phyloP scores from a whole-genome alignment of 2,329 filamentous ascomycete genomes.

The Pseudonectria buxi region DNA sequence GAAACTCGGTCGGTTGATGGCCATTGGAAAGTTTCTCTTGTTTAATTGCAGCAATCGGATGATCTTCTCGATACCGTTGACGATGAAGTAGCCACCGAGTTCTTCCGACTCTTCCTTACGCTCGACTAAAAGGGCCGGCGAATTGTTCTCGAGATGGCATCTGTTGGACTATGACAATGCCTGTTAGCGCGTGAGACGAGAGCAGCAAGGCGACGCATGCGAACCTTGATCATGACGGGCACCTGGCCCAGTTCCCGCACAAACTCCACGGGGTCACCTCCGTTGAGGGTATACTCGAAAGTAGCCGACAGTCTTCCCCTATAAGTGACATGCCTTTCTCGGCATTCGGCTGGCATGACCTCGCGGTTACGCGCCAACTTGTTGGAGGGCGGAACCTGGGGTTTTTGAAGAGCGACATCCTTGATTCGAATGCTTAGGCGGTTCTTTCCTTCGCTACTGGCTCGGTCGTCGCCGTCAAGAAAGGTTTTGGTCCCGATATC shows the following conservation, averaged over 20 bases:
- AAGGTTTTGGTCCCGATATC: constrained; percentile 89
- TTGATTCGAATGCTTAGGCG: constrained; percentile 71
- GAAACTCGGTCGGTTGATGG: constrained; percentile 87
- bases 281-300: constrained; percentile 81
- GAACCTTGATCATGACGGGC: constrained; percentile 86
- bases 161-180: constrained; percentile 59
- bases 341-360: constrained; percentile 85
- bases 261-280: constrained; percentile 76
- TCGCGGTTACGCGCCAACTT: constrained; percentile 79
- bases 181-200: constrained; percentile 9
- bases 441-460: constrained; percentile 57
- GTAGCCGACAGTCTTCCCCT: constrained; percentile 77
- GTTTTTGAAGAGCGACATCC: constrained; percentile 76
- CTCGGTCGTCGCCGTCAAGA: constrained; percentile 70
- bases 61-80: constrained; percentile 96
- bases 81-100: constrained; percentile 91
- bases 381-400: constrained; percentile 71
- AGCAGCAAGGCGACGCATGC: constrained; percentile 15
- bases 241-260: constrained; percentile 80
- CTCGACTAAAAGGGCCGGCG: constrained; percentile 74
- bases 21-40: constrained; percentile 89
- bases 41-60: constrained; percentile 88
- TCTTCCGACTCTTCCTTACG: constrained; percentile 95
- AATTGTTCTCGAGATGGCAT: constrained; percentile 83
- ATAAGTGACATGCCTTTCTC: constrained; percentile 90